Base-by-base conservation (phyloP, 495 filamentous ascomycete genomes). In the Clohesyomyces aquaticus region DNA sequence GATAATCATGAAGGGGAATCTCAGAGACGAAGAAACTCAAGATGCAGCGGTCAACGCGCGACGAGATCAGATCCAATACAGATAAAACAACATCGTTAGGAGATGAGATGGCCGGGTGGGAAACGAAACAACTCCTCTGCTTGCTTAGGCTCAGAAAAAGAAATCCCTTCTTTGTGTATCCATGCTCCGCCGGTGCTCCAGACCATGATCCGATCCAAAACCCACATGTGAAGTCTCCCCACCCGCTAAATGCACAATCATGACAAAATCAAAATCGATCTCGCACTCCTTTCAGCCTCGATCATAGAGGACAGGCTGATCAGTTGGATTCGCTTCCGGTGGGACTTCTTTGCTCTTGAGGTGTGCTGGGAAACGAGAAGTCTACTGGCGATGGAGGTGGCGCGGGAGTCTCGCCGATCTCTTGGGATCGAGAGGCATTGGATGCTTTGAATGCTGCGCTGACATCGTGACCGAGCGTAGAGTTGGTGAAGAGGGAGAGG, bases 341-440 rank as follows among this genome's bases (percentile, higher is more conserved):
- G 25, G 63, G 63, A 52, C 63, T 66, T 35, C 53, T 25, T n/a
- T 55, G 48, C 63, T 66, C 63, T 27, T 51, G 49, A 23, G 67
- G 67, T 32, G 59, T 66, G 18, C 28, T 41, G 18, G 63, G 58
- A 65, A 66, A 71, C 41, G 64, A 63, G 58, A 72, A 72, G 67
- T 70, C 70, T 43, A 72, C 67, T 12, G 70, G 70, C 3, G 70
- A 72, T 42, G 70, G 70, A 3, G 70, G 70, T n/a, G 70, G 70
- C 10, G 70, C 70, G 25, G 70, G 67, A 11, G 70, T 72, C 54
- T 70, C 67, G 25, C 49, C 46, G 46, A 70, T 55, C 21, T 64
- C 64, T 43, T 55, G 55, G 67, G 21, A 56, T 53, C 1, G 63
- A 45, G 47, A 50, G 50, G 67, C 23, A n/a, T n/a, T 50, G 29